Base-by-base conservation (phyloP, 2,329 filamentous ascomycete genomes). In the Ophiocordyceps robertsii region DNA sequence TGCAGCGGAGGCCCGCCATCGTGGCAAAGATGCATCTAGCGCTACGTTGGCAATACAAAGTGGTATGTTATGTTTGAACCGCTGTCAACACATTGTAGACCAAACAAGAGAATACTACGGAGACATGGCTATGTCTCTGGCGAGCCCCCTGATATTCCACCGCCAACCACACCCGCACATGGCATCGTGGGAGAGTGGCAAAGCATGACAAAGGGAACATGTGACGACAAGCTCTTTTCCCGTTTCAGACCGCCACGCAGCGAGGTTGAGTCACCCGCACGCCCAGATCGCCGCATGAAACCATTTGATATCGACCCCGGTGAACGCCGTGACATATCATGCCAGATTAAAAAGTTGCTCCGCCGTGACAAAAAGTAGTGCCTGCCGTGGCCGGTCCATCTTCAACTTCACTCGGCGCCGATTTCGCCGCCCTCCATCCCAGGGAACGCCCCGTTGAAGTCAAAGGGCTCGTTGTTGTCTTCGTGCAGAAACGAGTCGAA, bases 401-500 rank as follows among this genome's bases (percentile, higher is more conserved):
- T 6, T 37, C 33, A 16, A n/a, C 13, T 38, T 58, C 63, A 79
- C 38, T 79, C 75, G 47, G 74, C 70, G 42, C 70, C 69, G 53
- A 81, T 78, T 54, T 77, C 73, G 43, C 68, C 64, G 35, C 65
- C 65, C 45, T 78, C 73, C 63, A 80, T 72, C n/a, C 62, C 52
- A 13, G 56, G 56, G 53, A 77, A 76, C 38, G 61, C 57, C 21
- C 63, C 61, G 14, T 66, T 58, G 52, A 81, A 80, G 58, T 74
- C 73, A 47, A 80, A 81, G 5, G 54, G 58, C 37, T 61, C 58
- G 36, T 64, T 63, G 35, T 67, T 69, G 38, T 71, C 70, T 45
- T 72, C 68, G 48, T 82, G 75, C 8, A 82, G 62, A 64, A 82
- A 82, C 2, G 77, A 80, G 57, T 82, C 78, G 50, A 82, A 68